Conservation (phyloP, 768 basidiomycete genomes). For the Boletus fagicola region DNA sequence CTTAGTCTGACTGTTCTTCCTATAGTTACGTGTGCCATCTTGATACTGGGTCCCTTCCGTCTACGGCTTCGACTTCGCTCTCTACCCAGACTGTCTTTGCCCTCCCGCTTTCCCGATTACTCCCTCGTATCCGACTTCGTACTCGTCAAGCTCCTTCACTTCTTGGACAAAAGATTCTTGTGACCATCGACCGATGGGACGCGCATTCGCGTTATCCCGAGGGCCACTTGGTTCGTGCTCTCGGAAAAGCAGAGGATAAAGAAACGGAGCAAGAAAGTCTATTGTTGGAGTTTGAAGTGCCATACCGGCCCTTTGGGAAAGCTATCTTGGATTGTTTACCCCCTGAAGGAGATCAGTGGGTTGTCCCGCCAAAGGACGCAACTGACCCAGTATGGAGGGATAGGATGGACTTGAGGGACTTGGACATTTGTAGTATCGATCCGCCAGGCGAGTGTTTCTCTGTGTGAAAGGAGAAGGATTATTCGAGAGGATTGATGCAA, state of each 20-base stretch:
- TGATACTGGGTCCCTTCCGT: constrained; percentile 83
- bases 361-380: constrained; percentile 75
- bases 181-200: constrained; percentile 93
- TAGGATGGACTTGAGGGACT: constrained; percentile 80
- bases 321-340: constrained; percentile 92
- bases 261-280: constrained; percentile 96
- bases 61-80: constrained; percentile 72
- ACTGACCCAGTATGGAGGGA: constrained; percentile 66
- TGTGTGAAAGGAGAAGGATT: not conserved
- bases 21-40: constrained; percentile 91
- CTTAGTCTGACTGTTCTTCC: not conserved
- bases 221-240: constrained; percentile 91
- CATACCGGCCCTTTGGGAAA: constrained; percentile 94
- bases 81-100: constrained; percentile 92
- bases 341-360: constrained; percentile 85
- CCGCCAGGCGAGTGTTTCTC: constrained; percentile 65
- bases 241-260: constrained; percentile 90
- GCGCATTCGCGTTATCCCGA: constrained; percentile 87
- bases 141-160: constrained; percentile 92
- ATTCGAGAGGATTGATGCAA: constrained; percentile 4
- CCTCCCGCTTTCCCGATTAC: constrained; percentile 84
- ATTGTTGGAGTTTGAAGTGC: constrained; percentile 91
- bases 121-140: constrained; percentile 91
- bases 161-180: constrained; percentile 91
- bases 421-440: constrained; percentile 95